Conservation (phyloP, 1,284 basidiomycete species). For the Sporisorium scitamineum region DNA sequence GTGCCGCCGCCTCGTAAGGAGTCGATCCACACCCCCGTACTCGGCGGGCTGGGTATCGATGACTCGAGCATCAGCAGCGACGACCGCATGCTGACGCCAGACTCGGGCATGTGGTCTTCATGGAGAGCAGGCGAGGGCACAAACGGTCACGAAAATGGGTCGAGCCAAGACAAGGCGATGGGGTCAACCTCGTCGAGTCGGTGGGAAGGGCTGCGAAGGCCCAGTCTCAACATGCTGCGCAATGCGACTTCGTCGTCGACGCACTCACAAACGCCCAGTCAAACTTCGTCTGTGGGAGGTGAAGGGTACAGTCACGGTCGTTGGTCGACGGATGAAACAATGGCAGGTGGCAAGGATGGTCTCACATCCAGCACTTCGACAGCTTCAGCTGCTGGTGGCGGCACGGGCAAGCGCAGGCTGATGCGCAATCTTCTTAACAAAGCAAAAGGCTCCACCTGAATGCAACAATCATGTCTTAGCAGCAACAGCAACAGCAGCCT, state of each 20-base stretch:
- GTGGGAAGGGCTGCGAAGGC: slow-evolving; percentile 39
- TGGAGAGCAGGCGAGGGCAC: slow-evolving; percentile 15
- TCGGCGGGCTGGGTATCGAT: not conserved
- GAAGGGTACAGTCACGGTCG: slow-evolving; percentile 19
- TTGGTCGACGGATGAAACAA: slow-evolving; percentile 23
- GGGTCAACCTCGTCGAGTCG: slow-evolving; percentile 13
- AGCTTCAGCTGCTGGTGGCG: not conserved
- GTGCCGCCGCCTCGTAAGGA: slow-evolving; percentile 45
- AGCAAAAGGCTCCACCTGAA: slow-evolving; percentile 36
- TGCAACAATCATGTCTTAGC: not conserved
- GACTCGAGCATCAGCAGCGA: slow-evolving; percentile 4
- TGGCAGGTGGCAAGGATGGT: not conserved
- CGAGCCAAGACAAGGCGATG: slow-evolving; percentile 3
- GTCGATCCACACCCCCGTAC: slow-evolving; percentile 22
- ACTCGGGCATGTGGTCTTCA: slow-evolving; percentile 21
- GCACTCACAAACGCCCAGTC: slow-evolving; percentile 29
- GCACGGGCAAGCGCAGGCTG: slow-evolving; percentile 23
- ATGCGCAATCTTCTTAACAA: slow-evolving; percentile 42
- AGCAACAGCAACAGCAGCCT: not conserved
- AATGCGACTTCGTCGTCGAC: slow-evolving; percentile 35
- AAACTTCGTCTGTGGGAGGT: slow-evolving; percentile 11
- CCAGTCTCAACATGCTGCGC: slow-evolving; percentile 42
- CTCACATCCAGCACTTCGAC: not conserved
- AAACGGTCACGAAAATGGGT: slow-evolving; percentile 1
- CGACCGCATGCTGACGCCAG: slow-evolving; percentile 23